Conservation (phyloP, 148 eudicot genomes). For the Rhododendron molle region DNA sequence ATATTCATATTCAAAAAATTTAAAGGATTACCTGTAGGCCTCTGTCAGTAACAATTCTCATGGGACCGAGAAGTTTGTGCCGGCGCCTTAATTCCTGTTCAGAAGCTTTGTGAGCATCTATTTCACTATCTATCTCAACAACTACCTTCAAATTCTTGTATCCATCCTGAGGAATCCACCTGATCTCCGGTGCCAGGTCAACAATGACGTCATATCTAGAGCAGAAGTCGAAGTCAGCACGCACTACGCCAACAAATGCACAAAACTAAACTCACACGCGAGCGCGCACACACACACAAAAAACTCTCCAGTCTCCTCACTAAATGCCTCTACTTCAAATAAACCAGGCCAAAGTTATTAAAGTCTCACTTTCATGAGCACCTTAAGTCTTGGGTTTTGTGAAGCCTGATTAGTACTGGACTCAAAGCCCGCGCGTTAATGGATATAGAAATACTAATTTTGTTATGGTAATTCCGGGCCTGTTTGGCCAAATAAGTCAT, state of each 20-base stretch:
- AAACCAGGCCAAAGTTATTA: background rate
- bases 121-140: constrained; percentile 89
- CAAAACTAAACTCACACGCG: background rate
- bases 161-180: constrained; percentile 79
- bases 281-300: background rate
- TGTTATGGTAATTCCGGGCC: background rate
- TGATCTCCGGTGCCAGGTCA: constrained; percentile 82
- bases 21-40: constrained; percentile 63
- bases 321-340: background rate
- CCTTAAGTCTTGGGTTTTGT: background rate
- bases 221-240: constrained; percentile 9
- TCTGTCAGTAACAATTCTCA: constrained; percentile 82
- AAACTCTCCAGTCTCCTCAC: background rate
- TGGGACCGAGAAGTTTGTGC: constrained; percentile 64
- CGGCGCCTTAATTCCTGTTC: constrained; percentile 80
- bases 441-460: background rate
- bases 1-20: background rate
- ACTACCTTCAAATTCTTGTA: constrained; percentile 80
- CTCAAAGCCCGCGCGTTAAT: background rate
- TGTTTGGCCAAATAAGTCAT: no score
- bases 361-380: background rate
- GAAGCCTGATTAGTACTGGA: background rate
- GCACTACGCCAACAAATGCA: background rate
- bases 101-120: constrained; percentile 69
- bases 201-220: constrained; percentile 83